Base-by-base conservation (phyloP, 192 early-diverging fungal genomes). In the Rhizophagus clarus region DNA sequence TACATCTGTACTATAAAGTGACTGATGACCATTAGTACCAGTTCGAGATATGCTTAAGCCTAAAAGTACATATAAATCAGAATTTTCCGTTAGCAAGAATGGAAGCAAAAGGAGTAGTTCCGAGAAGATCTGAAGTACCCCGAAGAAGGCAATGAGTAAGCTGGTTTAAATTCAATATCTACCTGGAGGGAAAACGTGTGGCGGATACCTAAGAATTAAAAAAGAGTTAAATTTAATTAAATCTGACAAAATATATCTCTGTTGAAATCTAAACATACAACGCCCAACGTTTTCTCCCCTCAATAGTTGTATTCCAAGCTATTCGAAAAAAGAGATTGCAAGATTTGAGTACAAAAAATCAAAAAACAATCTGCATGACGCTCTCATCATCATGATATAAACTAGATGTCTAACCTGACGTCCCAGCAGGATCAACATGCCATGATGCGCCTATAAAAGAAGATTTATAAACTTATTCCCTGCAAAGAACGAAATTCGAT, bases 261-360 rank as follows among this genome's bases (percentile, higher is more conserved):
- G 37, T 68, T 37, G 45, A 66, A 31, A 37, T 28, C 6, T 20
- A 34, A n/a, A 75, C 81, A 60, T 87, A 88, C 85, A 88, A 72
- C 45, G 86, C 86, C 87, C 87, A 88, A n/a, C 85, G 84, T 40
- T 88, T 88, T 37, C 86, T 81, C 51, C 87, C 87, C 40, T 73
- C 74, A 0, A 88, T 62, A 1, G 88, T 67, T 7, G 86, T 86
- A 42, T 88, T 88, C 87, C 87, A 88, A 29, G 85, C 85, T 82
- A 68, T 24, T 3, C 26, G 4, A 17, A 49, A 34, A 20, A 20
- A 49, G 28, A 37, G 32, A 37, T 40, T 4, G 24, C 14, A 29
- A 66, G 12, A 31, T 8, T 11, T 15, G 31, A 26, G 14, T 4
- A 15, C 11, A 28, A 66, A 40, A 40, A 28, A 4, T 22, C 5